These are phyloP conservation scores for Nitzschia inconspicua DNA, from an alignment of 108 stramenopile genomes.

Conservation along the genomic window DNA sequence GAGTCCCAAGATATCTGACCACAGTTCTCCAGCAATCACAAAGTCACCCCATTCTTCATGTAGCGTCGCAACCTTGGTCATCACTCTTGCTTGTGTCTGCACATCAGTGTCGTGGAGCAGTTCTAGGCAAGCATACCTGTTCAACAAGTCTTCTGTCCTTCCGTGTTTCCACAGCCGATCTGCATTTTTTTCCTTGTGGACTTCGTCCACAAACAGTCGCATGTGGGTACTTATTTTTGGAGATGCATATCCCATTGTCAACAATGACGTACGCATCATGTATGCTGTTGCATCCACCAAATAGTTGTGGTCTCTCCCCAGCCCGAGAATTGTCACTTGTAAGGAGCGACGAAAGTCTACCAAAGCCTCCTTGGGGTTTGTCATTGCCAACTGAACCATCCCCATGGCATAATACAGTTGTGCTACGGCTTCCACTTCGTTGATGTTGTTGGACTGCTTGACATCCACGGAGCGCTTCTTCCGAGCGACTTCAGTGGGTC, in stretches of 20 bases:
- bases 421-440: background rate
- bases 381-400: background rate
- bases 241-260: background rate
- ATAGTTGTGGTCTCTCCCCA: background rate
- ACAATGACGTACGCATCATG: slow-evolving; percentile 1
- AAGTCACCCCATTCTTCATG: background rate
- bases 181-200: background rate
- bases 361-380: background rate
- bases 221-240: background rate
- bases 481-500: background rate
- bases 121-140: background rate
- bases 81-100: background rate
- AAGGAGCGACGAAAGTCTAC: background rate
- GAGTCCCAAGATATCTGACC: background rate
- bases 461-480: background rate
- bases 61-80: slow-evolving; percentile 2
- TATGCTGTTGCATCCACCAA: background rate
- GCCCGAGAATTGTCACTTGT: slow-evolving; percentile 4
- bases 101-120: slow-evolving; percentile 3
- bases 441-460: background rate
- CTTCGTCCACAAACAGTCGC: background rate
- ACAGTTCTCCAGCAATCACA: background rate
- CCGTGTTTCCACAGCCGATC: background rate
- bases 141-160: background rate
- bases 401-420: slow-evolving; percentile 1